Percentiles rank a stretch among this genome's conserved stretches.
These are phyloP conservation scores for Mucor indicus DNA, from an alignment of 371 early-diverging fungal genomes.

Conservation along the genomic window DNA sequence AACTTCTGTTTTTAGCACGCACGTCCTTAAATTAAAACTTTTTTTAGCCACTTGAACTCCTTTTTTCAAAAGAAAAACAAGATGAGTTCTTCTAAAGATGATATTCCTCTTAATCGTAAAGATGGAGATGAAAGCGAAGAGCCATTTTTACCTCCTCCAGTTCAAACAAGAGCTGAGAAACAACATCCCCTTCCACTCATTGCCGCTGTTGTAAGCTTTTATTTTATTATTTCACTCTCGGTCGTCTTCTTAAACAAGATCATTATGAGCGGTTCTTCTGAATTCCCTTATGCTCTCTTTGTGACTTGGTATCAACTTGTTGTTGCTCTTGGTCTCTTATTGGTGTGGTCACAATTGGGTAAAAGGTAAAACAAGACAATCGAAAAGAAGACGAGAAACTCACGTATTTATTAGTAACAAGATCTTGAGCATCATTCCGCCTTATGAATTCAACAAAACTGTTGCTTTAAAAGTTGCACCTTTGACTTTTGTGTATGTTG, in stretches of 20 bases:
- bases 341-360: conserved; percentile 60
- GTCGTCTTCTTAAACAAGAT: conserved; percentile 77
- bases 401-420: conserved; percentile 31
- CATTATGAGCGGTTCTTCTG: conserved; percentile 57
- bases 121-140: conserved; percentile 47
- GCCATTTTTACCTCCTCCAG: conserved; percentile 57
- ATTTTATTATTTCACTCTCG: conserved; percentile 66
- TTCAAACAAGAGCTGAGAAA: conserved; percentile 33
- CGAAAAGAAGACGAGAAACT: no score
- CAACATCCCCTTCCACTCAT: conserved; percentile 52
- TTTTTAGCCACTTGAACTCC: no score
- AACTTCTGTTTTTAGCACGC: no score
- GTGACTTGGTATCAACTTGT: conserved; percentile 70
- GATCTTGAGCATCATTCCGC: conserved; percentile 65
- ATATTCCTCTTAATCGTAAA: conserved; percentile 36
- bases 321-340: conserved; percentile 57
- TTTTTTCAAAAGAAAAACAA: no score
- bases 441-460: conserved; percentile 58
- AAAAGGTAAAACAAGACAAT: conserved; percentile 45
- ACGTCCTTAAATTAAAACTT: no score
- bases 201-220: conserved; percentile 61
- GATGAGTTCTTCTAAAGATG: no score
- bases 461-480: conserved; percentile 62
- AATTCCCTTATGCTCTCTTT: conserved; percentile 68
- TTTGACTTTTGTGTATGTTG: conserved; percentile 66